Evolutionary conservation across 306 rosid genomes (phyloP).

Genomic region (Vigna radiata): DNA sequence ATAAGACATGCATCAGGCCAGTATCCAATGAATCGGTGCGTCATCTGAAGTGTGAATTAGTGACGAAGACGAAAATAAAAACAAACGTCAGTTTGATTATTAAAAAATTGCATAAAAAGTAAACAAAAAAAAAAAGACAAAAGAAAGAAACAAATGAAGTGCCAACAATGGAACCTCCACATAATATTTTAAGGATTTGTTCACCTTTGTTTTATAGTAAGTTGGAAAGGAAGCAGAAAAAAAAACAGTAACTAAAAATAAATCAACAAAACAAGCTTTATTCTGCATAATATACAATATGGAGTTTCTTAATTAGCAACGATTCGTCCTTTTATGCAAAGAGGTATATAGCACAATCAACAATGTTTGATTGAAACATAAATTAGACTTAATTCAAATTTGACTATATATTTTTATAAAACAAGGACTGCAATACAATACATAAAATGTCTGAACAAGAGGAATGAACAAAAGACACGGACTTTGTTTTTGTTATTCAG

Average conservation of each 20-base stretch:
- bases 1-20: slow-evolving; percentile 13
- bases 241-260: not conserved
- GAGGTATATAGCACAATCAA: too few relatives aligned
- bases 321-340: too few relatives aligned
- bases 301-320: too few relatives aligned
- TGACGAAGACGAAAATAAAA: not conserved
- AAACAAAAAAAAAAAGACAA: not conserved
- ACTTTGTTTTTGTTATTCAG: too few relatives aligned
- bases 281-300: not conserved
- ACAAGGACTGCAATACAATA: too few relatives aligned
- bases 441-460: too few relatives aligned
- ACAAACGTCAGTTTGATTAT: not conserved
- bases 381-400: too few relatives aligned
- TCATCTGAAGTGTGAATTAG: not conserved
- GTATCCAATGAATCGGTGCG: not conserved
- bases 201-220: not conserved
- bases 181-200: not conserved
- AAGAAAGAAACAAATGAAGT: slow-evolving; percentile 3
- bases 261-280: not conserved
- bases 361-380: too few relatives aligned
- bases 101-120: not conserved
- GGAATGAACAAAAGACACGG: too few relatives aligned
- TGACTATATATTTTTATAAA: too few relatives aligned
- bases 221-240: not conserved
- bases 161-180: not conserved